Base-by-base conservation (phyloP, 1,139 yeast genomes). In the Lizanozyma gosingica region DNA sequence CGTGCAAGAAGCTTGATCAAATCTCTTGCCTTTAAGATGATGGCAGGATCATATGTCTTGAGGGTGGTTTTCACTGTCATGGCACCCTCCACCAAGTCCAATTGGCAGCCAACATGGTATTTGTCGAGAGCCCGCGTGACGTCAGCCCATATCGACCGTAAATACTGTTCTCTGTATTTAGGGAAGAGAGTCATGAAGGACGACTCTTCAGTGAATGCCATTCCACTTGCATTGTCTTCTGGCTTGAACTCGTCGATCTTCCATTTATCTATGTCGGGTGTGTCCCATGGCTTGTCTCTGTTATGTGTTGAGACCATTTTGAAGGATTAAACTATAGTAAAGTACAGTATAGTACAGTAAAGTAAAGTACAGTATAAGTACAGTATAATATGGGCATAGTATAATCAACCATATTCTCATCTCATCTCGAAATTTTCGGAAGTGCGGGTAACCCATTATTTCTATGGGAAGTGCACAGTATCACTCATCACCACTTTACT, bases 201-300 rank as follows among this genome's bases (percentile, higher is more conserved):
- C 15, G 95, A 84, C 57, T 92, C 98, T 61, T 92, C 99, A 14
- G 95, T 76, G 57, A 92, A 92, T 35, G 95, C 83, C 41, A 75
- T 73, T 0, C 97, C 97, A 8, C 90, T 77, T 3, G 77, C 79
- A 56, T 88, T 86, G 57, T 92, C 95, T 54, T 87, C 97, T 1
- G 88, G 88, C 52, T 75, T 83, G 68, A 92, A 92, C 46, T 88
- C 94, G 34, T 88, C 95, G 36, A 81, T 71, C 48, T 75, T 69
- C 99, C 99, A 92, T 60, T 92, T 90, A 57, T 92, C 96, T 47
- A 92, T 82, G 53, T 88, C 97, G 18, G 85, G 87, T 14, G 96
- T 88, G 58, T 92, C 97, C 97, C 98, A 90, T 41, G 97, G 97
- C 62, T 92, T 92, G 54, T 90, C 97, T 58, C 80, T 83, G 60